A percentile compares a stretch with the other conserved stretches of the same genome.
Evolutionary conservation across 768 basidiomycete genomes (phyloP).

Genomic region (Leccinum imitatum): DNA sequence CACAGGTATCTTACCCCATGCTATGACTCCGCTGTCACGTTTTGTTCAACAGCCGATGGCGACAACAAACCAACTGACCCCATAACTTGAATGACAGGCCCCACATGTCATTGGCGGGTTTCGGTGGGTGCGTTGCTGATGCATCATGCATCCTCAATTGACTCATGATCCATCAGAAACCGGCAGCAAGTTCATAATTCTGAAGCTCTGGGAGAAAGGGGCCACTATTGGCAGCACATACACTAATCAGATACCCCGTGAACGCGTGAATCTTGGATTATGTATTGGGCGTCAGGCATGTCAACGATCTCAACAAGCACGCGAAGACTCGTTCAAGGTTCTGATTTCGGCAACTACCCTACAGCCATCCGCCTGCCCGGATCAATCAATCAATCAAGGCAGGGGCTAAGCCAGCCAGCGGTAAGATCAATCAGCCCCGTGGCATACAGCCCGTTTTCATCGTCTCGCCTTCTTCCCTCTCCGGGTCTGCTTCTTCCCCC

Average conservation of each 20-base stretch:
- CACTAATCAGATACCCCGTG: not conserved
- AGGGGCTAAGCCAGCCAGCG: not conserved
- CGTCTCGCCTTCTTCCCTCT: conserved; percentile 43
- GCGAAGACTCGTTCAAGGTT: not conserved
- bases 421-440: not conserved
- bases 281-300: not conserved
- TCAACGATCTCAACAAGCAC: not conserved
- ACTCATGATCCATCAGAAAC: conserved; percentile 6
- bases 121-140: conserved; percentile 7
- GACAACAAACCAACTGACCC: not conserved
- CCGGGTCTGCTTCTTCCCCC: conserved; percentile 50
- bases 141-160: not conserved
- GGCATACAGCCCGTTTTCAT: conserved; percentile 6
- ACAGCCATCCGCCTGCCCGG: not conserved
- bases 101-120: not conserved
- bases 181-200: conserved; percentile 1
- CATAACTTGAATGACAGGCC: not conserved
- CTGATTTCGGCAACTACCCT: not conserved
- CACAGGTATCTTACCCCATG: not conserved
- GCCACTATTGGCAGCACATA: not conserved
- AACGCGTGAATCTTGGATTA: not conserved
- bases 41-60: not conserved
- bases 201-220: not conserved
- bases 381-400: not conserved
- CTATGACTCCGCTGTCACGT: not conserved